Evolutionary conservation across 148 eudicot species (phyloP).

Genomic region (Camellia lanceoleosa): DNA sequence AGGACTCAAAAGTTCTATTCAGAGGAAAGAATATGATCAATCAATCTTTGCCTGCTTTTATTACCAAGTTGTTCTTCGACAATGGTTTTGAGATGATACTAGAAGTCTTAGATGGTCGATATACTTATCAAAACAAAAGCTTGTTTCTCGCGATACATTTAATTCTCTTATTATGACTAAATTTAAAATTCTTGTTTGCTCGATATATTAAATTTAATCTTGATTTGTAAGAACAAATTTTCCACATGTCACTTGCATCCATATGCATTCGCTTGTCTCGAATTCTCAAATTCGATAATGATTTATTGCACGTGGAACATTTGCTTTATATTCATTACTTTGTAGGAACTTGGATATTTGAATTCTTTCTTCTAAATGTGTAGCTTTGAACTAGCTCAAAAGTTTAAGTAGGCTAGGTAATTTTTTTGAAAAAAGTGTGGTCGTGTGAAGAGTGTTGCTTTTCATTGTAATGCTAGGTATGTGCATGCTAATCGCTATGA

Average conservation of each 20-base stretch:
- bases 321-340: conserved; percentile 63
- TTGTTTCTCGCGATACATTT: too few relatives aligned
- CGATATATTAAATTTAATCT: not conserved
- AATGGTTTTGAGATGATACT: not conserved
- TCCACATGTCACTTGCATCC: not conserved
- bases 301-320: conserved; percentile 59
- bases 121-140: not conserved
- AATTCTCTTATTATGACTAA: not conserved
- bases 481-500: conserved; percentile 84
- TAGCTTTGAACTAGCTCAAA: conserved; percentile 19
- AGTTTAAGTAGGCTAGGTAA: conserved; percentile 44
- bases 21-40: not conserved
- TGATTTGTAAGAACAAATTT: not conserved
- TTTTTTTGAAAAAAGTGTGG: conserved; percentile 44
- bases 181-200: too few relatives aligned
- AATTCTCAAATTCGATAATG: conserved; percentile 8
- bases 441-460: conserved; percentile 56
- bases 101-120: not conserved
- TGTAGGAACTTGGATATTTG: conserved; percentile 61
- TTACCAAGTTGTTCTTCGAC: not conserved
- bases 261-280: not conserved
- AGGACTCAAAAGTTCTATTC: not conserved
- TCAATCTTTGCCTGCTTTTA: not conserved
- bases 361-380: conserved; percentile 34
- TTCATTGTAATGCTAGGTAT: conserved; percentile 66